Conservation (phyloP, 2,329 filamentous ascomycete genomes). For the Diplodia corticola region DNA sequence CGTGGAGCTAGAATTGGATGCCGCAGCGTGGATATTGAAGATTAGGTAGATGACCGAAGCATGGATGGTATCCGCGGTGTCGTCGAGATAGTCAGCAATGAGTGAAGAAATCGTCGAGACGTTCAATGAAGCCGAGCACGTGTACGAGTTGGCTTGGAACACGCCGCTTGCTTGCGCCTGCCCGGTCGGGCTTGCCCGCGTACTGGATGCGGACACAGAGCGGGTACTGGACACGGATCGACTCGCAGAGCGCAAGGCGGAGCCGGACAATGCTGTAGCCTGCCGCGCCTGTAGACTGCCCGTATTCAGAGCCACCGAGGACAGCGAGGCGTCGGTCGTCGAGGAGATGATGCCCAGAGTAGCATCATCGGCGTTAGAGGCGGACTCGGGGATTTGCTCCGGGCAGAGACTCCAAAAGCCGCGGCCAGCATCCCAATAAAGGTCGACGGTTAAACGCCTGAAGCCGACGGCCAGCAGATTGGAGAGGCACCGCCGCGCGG, state of each 20-base stretch:
- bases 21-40: conserved; percentile 61
- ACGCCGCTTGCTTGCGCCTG: conserved; percentile 29
- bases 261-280: neutral
- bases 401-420: conserved; percentile 63
- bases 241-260: neutral
- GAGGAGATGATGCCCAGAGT: conserved; percentile 26
- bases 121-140: conserved; percentile 56
- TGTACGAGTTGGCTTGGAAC: conserved; percentile 52
- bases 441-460: conserved; percentile 58
- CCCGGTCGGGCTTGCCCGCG: conserved; percentile 22
- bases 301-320: conserved; percentile 4
- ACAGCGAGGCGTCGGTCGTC: conserved; percentile 6
- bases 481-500: conserved; percentile 58
- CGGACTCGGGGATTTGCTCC: conserved; percentile 48
- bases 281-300: conserved; percentile 8
- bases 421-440: conserved; percentile 62
- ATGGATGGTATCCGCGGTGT: conserved; percentile 56
- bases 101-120: conserved; percentile 52
- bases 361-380: conserved; percentile 26
- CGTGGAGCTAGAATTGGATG: conserved; percentile 38
- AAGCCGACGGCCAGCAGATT: conserved; percentile 64
- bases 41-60: conserved; percentile 56
- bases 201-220: conserved; percentile 22
- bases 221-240: neutral
- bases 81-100: conserved; percentile 54